Base-by-base conservation (phyloP, 2,329 filamentous ascomycete genomes). In the Venturiaceae sp. region DNA sequence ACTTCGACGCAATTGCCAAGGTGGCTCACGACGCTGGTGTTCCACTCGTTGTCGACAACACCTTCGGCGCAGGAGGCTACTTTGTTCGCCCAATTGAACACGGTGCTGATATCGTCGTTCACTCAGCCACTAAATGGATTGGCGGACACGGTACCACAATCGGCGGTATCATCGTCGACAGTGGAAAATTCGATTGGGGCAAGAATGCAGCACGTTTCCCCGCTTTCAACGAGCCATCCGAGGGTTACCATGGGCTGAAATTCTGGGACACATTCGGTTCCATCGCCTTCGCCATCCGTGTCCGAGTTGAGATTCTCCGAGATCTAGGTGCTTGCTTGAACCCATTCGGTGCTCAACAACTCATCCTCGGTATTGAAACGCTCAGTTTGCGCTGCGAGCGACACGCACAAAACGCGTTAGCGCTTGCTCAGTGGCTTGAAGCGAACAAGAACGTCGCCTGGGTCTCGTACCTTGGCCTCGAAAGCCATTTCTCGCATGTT, bases 71-170 rank as follows among this genome's bases (percentile, higher is more conserved):
- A 13, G 92, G 92, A 60, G 92, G 92, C 55, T 96, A 89, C 80
- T 95, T 90, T 71, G 78, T 86, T 64, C 84, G 87, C 6, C 92
- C 92, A 41, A 92, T 96, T 66, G 86, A 92, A 26, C 88, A 95
- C 72, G 92, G 92, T 58, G 92, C 89, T 63, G 92, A 96, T 69
- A 96, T 96, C 61, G 87, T 96, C 56, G 89, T 96, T 26, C 91
- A 96, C 80, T 94, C 88, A 39, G 91, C 91, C 11, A 96, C 92
- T 60, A 96, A 96, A 75, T 96, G 92, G 92, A 96, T 97, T 62
- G 92, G 92, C 59, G 92, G 92, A 44, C 92, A 97, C 73, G 92
- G 92, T 61, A 95, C 92, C 41, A 96, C 92, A 28, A 88, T 96
- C 64, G 92, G 82, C 60, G 92, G 92, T 61, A 82, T 96, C 46